Conservation (phyloP, 2,329 filamentous ascomycete species). For the Paecilomyces variotii region DNA sequence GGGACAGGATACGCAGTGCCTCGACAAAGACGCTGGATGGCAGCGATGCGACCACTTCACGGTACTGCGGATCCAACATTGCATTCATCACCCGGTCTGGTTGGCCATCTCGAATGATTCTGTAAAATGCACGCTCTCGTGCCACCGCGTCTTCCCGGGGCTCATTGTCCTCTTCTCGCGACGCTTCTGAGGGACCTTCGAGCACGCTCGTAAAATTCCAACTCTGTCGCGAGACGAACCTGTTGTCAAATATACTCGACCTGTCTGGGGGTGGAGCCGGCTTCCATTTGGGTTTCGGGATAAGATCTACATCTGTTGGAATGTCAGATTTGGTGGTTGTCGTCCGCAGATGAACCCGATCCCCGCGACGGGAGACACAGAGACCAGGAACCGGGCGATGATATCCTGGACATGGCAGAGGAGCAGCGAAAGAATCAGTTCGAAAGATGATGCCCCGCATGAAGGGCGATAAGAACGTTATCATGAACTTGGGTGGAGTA, state of each 20-base stretch:
- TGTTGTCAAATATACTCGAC: not conserved
- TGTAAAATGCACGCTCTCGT: conserved; percentile 12
- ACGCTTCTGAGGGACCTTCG: not conserved
- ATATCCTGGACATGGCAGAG: not conserved
- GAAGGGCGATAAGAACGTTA: not conserved
- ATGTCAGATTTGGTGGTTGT: not conserved
- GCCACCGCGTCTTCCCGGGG: not conserved
- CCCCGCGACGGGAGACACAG: not conserved
- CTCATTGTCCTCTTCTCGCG: not conserved
- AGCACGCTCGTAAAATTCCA: not conserved
- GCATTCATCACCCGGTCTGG: conserved; percentile 33
- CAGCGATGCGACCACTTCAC: conserved; percentile 30
- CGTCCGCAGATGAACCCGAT: not conserved
- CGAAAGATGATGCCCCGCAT: not conserved
- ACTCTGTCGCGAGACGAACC: not conserved
- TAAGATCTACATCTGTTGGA: not conserved
- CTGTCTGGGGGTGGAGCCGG: not conserved
- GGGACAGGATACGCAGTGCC: conserved; percentile 55
- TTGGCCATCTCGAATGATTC: conserved; percentile 26
- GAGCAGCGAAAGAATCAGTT: not conserved
- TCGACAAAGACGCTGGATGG: conserved; percentile 54
- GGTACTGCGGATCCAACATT: conserved; percentile 24
- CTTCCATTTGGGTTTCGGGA: not conserved
- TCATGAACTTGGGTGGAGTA: not conserved
- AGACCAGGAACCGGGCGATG: not conserved